A percentile compares a stretch with the other conserved stretches of the same genome.
phyloP scores from a whole-genome alignment of 208 protist species.

The Vickermania ingenoplastis region DNA sequence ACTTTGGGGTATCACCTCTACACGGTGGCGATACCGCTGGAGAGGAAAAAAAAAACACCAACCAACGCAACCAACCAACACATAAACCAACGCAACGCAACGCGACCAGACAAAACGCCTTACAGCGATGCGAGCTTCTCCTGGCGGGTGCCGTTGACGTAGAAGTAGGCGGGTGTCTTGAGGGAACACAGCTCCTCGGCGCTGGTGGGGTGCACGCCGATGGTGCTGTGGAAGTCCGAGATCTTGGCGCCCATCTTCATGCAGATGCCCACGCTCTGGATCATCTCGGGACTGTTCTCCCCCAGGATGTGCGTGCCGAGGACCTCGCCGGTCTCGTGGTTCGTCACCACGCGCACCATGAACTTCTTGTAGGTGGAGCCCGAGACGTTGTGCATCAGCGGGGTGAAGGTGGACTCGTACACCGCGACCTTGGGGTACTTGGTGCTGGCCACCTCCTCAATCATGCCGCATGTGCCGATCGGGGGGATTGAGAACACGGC shows the following conservation, averaged over 20 bases:
- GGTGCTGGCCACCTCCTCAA: slow-evolving; percentile 70
- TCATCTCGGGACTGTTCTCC: slow-evolving; percentile 81
- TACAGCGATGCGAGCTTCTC: slow-evolving; percentile 49
- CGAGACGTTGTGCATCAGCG: slow-evolving; percentile 86
- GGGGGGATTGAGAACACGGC: slow-evolving; percentile 88
- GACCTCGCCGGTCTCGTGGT: slow-evolving; percentile 65
- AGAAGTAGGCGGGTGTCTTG: slow-evolving; percentile 74
- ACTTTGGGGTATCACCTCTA: no score
- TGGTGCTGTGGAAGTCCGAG: slow-evolving; percentile 89
- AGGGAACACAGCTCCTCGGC: slow-evolving; percentile 92
- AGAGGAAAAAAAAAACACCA: slow-evolving; percentile 13
- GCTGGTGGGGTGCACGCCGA: slow-evolving; percentile 95
- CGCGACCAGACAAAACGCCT: neutral
- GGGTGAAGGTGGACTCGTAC: slow-evolving; percentile 79
- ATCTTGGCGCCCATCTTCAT: slow-evolving; percentile 91
- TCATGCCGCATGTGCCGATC: slow-evolving; percentile 78
- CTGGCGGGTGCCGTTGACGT: slow-evolving; percentile 52
- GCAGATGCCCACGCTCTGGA: slow-evolving; percentile 83
- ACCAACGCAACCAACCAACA: neutral
- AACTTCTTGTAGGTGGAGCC: slow-evolving; percentile 82
- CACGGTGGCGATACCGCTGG: no score
- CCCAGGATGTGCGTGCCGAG: slow-evolving; percentile 88
- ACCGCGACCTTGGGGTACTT: slow-evolving; percentile 65
- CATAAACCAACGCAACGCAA: slow-evolving; percentile 4
- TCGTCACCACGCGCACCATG: slow-evolving; percentile 75